phyloP scores from a whole-genome alignment of 148 eudicot species.

The Rhododendron williamsianum region DNA sequence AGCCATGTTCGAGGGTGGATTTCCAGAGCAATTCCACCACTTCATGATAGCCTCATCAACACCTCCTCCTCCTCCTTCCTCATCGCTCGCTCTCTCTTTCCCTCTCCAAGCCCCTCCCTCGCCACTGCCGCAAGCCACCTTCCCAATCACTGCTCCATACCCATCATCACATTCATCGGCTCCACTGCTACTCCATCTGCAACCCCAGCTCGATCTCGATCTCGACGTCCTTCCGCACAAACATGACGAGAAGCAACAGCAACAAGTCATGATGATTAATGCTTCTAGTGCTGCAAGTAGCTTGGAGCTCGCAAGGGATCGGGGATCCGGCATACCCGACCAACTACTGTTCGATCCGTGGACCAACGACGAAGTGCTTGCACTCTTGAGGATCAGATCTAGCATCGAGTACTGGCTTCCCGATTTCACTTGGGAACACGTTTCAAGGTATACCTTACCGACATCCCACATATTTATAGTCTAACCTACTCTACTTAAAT shows the following conservation, averaged over 20 bases:
- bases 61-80: neutral
- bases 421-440: conserved; percentile 77
- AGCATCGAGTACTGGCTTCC: conserved; percentile 56
- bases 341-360: conserved; percentile 22
- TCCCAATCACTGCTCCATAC: conserved; percentile 6
- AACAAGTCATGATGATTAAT: neutral
- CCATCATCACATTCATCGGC: conserved; percentile 1
- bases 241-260: neutral
- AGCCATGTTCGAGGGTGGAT: conserved; percentile 84
- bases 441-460: conserved; percentile 49
- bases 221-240: conserved; percentile 16
- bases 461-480: neutral
- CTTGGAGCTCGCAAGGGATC: conserved; percentile 13
- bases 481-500: neutral
- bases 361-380: conserved; percentile 67
- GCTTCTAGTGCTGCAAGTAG: neutral
- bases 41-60: conserved; percentile 36
- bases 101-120: conserved; percentile 19
- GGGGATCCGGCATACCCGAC: conserved; percentile 14
- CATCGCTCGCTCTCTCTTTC: conserved; percentile 25
- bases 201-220: neutral
- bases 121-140: neutral
- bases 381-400: conserved; percentile 65
- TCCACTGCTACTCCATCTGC: conserved; percentile 4
- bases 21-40: conserved; percentile 69